A percentile compares a stretch with the other conserved stretches of the same genome.
Conservation (phyloP, 2,329 filamentous ascomycete species). For the Penicillium sp. region DNA sequence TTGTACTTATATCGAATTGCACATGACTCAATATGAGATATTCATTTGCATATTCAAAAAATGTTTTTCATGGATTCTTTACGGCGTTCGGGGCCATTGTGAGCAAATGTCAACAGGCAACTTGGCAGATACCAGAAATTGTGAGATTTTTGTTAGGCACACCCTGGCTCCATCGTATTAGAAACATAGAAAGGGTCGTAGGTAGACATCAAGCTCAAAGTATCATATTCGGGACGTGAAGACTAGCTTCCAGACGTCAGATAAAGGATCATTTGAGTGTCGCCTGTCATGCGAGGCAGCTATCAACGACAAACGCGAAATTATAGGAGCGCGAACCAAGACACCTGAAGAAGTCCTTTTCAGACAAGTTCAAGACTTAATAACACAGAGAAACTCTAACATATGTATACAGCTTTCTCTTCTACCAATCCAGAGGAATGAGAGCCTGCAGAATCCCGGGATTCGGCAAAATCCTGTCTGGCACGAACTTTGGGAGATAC, state of each 20-base stretch:
- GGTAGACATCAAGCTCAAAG: too few species aligned
- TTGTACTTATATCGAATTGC: conserved; percentile 26
- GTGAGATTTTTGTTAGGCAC: too few species aligned
- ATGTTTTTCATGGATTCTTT: neutral
- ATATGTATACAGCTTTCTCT: conserved; percentile 38
- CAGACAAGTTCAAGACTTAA: conserved; percentile 25
- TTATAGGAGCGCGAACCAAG: conserved; percentile 22
- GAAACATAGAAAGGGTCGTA: too few species aligned
- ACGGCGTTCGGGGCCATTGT: neutral
- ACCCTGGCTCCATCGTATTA: too few species aligned
- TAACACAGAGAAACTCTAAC: conserved; percentile 28
- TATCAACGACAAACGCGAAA: conserved; percentile 15
- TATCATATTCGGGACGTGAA: too few species aligned
- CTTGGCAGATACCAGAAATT: too few species aligned
- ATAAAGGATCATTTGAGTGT: too few species aligned
- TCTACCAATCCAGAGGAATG: conserved; percentile 19
- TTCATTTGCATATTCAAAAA: conserved; percentile 1
- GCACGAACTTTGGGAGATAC: conserved; percentile 9
- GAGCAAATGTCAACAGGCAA: too few species aligned
- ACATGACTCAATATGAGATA: conserved; percentile 11
- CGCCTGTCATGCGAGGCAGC: conserved; percentile 1
- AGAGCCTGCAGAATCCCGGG: conserved; percentile 13
- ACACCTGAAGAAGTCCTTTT: conserved; percentile 19
- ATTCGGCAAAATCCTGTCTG: conserved; percentile 10
- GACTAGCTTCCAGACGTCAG: too few species aligned